These are phyloP conservation scores for Limnanthes douglasii DNA, from an alignment of 345 rosid genomes.

Conservation along the genomic window DNA sequence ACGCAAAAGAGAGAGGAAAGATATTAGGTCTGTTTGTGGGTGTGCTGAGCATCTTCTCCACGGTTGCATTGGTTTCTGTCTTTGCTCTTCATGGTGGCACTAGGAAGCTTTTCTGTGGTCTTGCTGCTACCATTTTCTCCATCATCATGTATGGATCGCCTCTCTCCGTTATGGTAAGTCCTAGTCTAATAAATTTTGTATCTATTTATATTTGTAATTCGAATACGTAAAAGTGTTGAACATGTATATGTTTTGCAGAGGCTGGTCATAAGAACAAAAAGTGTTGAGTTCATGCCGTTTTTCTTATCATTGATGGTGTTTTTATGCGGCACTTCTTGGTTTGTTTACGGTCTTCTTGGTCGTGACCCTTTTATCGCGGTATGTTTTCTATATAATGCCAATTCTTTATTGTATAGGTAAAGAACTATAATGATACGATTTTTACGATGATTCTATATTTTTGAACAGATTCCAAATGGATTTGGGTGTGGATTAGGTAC, in stretches of 20 bases:
- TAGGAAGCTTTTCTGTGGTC: slow-evolving; percentile 75
- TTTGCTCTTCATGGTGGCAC: slow-evolving; percentile 46
- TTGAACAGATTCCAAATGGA: slow-evolving; percentile 75
- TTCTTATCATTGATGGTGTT: slow-evolving; percentile 83
- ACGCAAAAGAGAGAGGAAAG: slow-evolving; percentile 62
- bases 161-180: slow-evolving; percentile 84
- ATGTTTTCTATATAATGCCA: slow-evolving; percentile 16
- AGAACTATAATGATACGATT: neutral
- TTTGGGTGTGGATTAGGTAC: slow-evolving; percentile 73
- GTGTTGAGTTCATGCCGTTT: slow-evolving; percentile 98
- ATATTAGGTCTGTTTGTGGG: slow-evolving; percentile 37
- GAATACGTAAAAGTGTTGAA: neutral
- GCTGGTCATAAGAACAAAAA: slow-evolving; percentile 74
- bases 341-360: slow-evolving; percentile 77
- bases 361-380: slow-evolving; percentile 74
- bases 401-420: neutral
- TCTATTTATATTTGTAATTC: neutral
- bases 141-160: slow-evolving; percentile 96
- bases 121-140: slow-evolving; percentile 76
- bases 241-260: slow-evolving; percentile 29
- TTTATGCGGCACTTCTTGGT: slow-evolving; percentile 96
- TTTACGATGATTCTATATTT: neutral
- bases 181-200: neutral
- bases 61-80: slow-evolving; percentile 47
- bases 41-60: slow-evolving; percentile 41